phyloP scores from a whole-genome alignment of 345 rosid genomes.

The Nasturtium officinale region DNA sequence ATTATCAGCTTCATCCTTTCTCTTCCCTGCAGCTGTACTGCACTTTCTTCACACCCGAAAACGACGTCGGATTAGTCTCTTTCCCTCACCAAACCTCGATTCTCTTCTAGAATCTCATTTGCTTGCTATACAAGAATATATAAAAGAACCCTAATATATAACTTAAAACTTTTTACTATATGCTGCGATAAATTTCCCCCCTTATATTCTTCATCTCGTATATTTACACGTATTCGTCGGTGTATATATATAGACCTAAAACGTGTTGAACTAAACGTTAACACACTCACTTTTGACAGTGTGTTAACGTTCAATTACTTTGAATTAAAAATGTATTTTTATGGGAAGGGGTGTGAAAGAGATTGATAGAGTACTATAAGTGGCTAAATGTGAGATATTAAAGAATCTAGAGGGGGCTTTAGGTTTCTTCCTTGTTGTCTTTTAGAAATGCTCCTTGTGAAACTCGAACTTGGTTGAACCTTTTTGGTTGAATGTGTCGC shows the following conservation, averaged over 20 bases:
- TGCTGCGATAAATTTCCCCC: conserved; percentile 20
- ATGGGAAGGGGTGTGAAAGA: background rate
- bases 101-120: conserved; percentile 29
- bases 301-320: conserved; percentile 35
- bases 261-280: conserved; percentile 35
- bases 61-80: conserved; percentile 28
- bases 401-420: conserved; percentile 29
- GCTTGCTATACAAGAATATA: conserved; percentile 31
- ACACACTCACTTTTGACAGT: conserved; percentile 46
- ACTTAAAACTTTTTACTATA: background rate
- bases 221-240: conserved; percentile 44
- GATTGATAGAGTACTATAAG: conserved; percentile 26
- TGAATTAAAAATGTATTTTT: background rate
- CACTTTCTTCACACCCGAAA: conserved; percentile 36
- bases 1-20: conserved; percentile 20
- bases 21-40: conserved; percentile 40
- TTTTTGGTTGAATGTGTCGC: conserved; percentile 88
- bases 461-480: conserved; percentile 94
- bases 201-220: conserved; percentile 10
- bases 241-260: conserved; percentile 29
- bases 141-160: conserved; percentile 2
- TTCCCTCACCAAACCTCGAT: conserved; percentile 33
- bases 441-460: conserved; percentile 93
- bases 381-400: conserved; percentile 30
- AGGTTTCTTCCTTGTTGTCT: conserved; percentile 27